Evolutionary conservation across 306 rosid species (phyloP).

Genomic region (Myrica gale): DNA sequence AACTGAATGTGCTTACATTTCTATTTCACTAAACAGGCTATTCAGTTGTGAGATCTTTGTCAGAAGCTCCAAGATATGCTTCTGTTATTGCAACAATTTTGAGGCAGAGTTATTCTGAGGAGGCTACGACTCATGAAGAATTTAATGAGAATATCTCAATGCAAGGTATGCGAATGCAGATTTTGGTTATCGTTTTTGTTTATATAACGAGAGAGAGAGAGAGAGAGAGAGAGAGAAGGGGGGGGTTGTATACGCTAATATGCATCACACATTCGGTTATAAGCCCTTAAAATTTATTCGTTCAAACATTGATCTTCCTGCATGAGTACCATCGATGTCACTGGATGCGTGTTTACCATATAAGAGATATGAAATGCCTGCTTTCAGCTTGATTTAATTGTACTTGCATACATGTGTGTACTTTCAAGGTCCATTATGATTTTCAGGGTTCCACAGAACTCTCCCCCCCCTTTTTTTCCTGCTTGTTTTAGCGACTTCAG

Average conservation of each 20-base stretch:
- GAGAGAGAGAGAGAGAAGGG: neutral
- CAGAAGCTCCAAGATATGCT: constrained; percentile 96
- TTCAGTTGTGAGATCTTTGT: constrained; percentile 96
- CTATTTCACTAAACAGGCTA: constrained; percentile 56
- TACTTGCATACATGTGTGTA: too few relatives aligned
- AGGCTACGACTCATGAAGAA: constrained; percentile 30
- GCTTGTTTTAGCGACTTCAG: neutral
- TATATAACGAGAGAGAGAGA: neutral
- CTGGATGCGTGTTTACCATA: neutral
- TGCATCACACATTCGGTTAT: neutral
- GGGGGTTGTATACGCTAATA: neutral
- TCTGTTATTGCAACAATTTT: constrained; percentile 76
- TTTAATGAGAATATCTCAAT: constrained; percentile 59
- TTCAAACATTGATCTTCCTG: neutral
- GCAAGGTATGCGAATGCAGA: constrained; percentile 50
- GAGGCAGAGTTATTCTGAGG: constrained; percentile 49
- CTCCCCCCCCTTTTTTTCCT: neutral
- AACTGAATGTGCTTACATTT: constrained; percentile 16
- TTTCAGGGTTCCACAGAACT: neutral
- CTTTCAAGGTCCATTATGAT: neutral
- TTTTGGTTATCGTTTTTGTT: neutral
- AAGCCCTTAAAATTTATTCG: neutral
- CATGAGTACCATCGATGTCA: neutral
- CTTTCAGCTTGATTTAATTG: neutral
- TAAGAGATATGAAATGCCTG: neutral